Evolutionary conservation across 768 basidiomycete species (phyloP).

Genomic region (Clitopilus passeckerianus): DNA sequence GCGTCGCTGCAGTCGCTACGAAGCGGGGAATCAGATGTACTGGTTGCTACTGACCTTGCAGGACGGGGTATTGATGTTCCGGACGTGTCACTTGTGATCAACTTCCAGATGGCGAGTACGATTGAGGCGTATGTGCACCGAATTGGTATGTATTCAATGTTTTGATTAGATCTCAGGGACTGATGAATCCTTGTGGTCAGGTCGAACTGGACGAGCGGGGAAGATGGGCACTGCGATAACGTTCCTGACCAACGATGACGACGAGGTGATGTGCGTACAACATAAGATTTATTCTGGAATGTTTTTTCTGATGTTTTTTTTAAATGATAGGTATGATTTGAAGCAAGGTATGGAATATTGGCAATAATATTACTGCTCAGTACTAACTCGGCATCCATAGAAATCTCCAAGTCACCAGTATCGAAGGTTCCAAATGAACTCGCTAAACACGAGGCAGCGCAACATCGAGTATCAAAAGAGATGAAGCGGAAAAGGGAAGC

Average conservation of each 20-base stretch:
- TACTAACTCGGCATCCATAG: slow-evolving; percentile 29
- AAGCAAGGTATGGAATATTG: not conserved
- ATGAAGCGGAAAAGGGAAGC: slow-evolving; percentile 93
- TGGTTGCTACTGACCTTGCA: slow-evolving; percentile 96
- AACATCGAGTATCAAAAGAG: slow-evolving; percentile 85
- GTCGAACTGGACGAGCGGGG: slow-evolving; percentile 96
- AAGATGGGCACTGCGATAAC: slow-evolving; percentile 93
- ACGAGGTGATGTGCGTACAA: slow-evolving; percentile 86
- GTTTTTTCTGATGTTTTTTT: slow-evolving; percentile 5
- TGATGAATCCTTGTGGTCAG: slow-evolving; percentile 29
- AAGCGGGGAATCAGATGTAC: slow-evolving; percentile 78
- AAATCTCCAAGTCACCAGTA: slow-evolving; percentile 92
- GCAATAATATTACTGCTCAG: slow-evolving; percentile 3
- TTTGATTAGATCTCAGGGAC: slow-evolving; percentile 1
- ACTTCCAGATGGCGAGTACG: slow-evolving; percentile 94
- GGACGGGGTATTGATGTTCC: slow-evolving; percentile 99
- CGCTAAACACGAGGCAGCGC: slow-evolving; percentile 87
- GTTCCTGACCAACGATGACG: slow-evolving; percentile 93
- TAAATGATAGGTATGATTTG: slow-evolving; percentile 3
- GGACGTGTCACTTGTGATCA: slow-evolving; percentile 93
- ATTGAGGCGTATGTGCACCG: slow-evolving; percentile 98
- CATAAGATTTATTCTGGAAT: slow-evolving; percentile 7
- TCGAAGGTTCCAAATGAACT: slow-evolving; percentile 86
- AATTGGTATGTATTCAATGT: slow-evolving; percentile 62
- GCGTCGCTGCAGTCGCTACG: slow-evolving; percentile 84